A percentile compares a stretch with the other conserved stretches of the same genome.
Evolutionary conservation across 805 yeast genomes (phyloP).

Genomic region (Debaryomyces tyrocola): DNA sequence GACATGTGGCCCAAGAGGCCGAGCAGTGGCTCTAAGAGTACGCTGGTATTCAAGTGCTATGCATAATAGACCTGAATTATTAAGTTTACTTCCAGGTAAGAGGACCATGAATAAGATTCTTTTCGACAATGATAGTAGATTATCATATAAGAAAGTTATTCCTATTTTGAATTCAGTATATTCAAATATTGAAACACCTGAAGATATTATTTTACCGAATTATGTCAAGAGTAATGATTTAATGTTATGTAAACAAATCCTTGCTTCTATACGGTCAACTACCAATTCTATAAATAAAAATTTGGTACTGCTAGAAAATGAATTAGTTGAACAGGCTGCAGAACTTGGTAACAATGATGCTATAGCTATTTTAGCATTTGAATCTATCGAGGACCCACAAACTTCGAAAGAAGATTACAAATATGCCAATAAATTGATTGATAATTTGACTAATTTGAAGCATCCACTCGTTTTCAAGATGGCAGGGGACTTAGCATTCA

Average conservation of each 20-base stretch:
- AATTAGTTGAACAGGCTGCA: constrained; percentile 78
- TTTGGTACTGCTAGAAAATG: constrained; percentile 63
- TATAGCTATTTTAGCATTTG: constrained; percentile 68
- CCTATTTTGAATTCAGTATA: constrained; percentile 57
- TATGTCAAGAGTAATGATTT: constrained; percentile 57
- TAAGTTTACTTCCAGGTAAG: constrained; percentile 53
- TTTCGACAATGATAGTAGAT: constrained; percentile 64
- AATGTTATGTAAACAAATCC: constrained; percentile 64
- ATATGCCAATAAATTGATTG: constrained; percentile 63
- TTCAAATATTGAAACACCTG: constrained; percentile 42
- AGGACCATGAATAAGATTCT: constrained; percentile 56
- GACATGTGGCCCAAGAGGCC: background rate
- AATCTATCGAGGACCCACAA: constrained; percentile 46
- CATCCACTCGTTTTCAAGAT: constrained; percentile 78
- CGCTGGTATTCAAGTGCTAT: constrained; percentile 3
- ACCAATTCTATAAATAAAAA: constrained; percentile 60
- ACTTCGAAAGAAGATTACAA: constrained; percentile 50
- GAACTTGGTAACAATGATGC: constrained; percentile 84
- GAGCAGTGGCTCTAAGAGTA: background rate
- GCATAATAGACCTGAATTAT: constrained; percentile 22
- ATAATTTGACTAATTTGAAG: constrained; percentile 52
- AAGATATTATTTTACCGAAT: constrained; percentile 39
- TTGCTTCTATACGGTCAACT: constrained; percentile 59
- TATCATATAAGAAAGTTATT: constrained; percentile 52
- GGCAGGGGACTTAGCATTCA: constrained; percentile 72